These are phyloP conservation scores for Trichoderma orchidacearum DNA, from an alignment of 495 filamentous ascomycete genomes.

Conservation along the genomic window DNA sequence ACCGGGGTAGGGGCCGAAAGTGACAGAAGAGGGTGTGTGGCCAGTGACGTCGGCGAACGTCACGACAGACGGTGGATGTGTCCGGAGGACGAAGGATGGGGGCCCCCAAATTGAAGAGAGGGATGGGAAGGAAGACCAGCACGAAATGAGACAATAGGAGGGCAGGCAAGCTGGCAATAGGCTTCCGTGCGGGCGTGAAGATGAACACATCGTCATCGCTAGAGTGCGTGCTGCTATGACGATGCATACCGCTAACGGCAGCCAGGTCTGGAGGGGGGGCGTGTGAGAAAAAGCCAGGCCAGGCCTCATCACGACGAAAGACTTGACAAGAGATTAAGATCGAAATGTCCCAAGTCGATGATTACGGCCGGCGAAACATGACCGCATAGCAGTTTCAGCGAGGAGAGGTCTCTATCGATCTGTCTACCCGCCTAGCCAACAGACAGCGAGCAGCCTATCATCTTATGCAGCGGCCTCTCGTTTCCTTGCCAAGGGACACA, in stretches of 20 bases:
- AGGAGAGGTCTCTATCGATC: no score
- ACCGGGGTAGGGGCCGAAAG: background rate
- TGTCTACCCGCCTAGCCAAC: no score
- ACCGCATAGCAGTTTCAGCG: no score
- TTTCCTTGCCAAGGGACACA: no score
- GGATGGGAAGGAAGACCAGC: background rate
- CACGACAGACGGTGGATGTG: background rate
- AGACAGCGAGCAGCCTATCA: background rate
- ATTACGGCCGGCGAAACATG: background rate
- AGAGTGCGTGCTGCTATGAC: background rate
- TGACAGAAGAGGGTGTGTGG: background rate
- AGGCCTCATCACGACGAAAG: background rate
- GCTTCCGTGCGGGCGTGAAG: background rate
- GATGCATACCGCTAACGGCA: background rate
- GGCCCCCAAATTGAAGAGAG: background rate
- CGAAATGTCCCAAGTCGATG: background rate
- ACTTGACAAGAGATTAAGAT: background rate
- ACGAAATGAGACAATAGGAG: background rate
- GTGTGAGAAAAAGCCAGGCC: background rate
- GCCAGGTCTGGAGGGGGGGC: background rate
- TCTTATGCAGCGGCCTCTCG: background rate
- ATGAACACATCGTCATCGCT: background rate
- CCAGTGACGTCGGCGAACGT: background rate
- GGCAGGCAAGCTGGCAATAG: no score
- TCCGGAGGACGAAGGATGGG: background rate